phyloP scores from a whole-genome alignment of 306 rosid genomes.

The Vigna mungo region DNA sequence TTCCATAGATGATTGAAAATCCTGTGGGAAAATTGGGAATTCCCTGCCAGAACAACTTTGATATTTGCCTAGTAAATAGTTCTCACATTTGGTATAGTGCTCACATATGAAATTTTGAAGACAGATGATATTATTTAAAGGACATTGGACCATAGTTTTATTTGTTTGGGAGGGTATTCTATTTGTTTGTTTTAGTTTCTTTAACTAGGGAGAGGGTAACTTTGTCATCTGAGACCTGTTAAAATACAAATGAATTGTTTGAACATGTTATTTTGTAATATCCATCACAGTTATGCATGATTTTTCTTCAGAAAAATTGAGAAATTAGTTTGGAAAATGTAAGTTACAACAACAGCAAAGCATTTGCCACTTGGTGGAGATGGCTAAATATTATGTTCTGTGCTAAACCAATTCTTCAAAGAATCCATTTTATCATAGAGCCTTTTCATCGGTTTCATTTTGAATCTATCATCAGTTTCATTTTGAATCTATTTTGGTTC shows the following conservation, averaged over 20 bases:
- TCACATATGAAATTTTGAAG: background rate
- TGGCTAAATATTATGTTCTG: background rate
- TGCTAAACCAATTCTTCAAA: constrained; percentile 6
- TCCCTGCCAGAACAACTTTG: background rate
- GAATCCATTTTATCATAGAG: background rate
- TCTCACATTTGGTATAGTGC: background rate
- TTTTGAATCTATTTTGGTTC: background rate
- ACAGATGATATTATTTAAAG: background rate
- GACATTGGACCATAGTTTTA: background rate
- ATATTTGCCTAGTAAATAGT: background rate
- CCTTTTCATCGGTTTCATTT: background rate
- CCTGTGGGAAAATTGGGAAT: background rate
- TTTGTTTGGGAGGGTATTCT: background rate
- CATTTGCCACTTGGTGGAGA: background rate
- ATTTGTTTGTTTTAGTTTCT: background rate
- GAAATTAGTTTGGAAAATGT: background rate
- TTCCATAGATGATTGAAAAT: background rate
- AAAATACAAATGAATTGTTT: background rate
- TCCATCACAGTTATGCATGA: background rate
- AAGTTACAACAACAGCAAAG: background rate
- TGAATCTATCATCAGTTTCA: background rate
- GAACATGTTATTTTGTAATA: background rate
- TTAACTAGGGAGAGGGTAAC: background rate
- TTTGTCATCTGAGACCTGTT: background rate
- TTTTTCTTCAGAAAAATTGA: background rate